phyloP scores from a whole-genome alignment of 768 basidiomycete genomes.

The Kwoniella shandongensis region DNA sequence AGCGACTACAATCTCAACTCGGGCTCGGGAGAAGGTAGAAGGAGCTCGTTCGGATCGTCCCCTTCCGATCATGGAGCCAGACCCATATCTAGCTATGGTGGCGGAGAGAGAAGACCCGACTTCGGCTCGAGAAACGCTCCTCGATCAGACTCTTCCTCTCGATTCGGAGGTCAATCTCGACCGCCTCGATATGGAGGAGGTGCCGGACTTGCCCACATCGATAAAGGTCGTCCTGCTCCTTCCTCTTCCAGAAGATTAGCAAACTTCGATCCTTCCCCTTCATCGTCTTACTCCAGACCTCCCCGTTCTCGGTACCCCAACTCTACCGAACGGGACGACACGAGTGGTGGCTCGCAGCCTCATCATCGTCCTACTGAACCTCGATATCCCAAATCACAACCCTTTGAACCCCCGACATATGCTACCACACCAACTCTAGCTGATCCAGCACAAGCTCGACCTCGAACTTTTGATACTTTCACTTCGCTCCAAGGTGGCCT shows the following conservation, averaged over 20 bases:
- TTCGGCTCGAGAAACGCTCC: too few relatives aligned
- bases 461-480: constrained; percentile 63
- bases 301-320: constrained; percentile 3
- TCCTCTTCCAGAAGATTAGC: constrained; percentile 11
- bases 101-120: too few relatives aligned
- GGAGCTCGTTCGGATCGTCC: too few relatives aligned
- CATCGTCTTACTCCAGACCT: constrained; percentile 8
- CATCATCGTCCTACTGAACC: not conserved
- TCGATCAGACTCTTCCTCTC: too few relatives aligned
- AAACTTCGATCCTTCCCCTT: not conserved
- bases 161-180: too few relatives aligned
- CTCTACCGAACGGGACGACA: too few relatives aligned
- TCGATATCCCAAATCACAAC: constrained; percentile 20
- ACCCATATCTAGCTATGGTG: too few relatives aligned
- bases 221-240: constrained; percentile 14
- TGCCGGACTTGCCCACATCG: not conserved
- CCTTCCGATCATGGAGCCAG: not conserved
- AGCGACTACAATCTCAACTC: too few relatives aligned
- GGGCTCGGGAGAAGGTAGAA: too few relatives aligned
- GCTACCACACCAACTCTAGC: constrained; percentile 15
- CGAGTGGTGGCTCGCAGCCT: too few relatives aligned
- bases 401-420: constrained; percentile 19
- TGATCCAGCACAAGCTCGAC: constrained; percentile 5
- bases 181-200: too few relatives aligned
- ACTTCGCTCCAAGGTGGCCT: constrained; percentile 70